phyloP scores from a whole-genome alignment of 352 stramenopile genomes.

The Pythium coloratum region DNA sequence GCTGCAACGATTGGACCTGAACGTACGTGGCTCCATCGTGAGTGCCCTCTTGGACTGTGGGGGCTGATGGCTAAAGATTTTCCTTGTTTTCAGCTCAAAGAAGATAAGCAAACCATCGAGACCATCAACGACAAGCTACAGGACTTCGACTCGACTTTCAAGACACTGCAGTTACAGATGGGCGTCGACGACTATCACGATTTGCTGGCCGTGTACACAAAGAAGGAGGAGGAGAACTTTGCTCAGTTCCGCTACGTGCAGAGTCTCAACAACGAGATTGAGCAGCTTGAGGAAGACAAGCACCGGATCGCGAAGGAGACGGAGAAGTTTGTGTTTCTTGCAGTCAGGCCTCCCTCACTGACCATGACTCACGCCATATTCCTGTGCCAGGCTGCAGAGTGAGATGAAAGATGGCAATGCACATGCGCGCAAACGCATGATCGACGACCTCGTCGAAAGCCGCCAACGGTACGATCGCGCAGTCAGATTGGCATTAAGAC shows the following conservation, averaged over 20 bases:
- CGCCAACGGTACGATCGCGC: conserved; percentile 52
- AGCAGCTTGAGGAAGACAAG: conserved; percentile 85
- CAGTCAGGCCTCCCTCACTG: background rate
- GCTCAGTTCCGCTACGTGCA: conserved; percentile 80
- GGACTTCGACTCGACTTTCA: conserved; percentile 73
- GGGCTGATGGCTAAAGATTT: background rate
- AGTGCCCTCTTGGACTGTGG: background rate
- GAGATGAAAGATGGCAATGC: conserved; percentile 70
- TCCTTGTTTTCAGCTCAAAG: conserved; percentile 40
- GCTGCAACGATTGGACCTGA: conserved; percentile 58
- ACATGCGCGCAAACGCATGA: conserved; percentile 66
- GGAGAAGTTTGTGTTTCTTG: conserved; percentile 40
- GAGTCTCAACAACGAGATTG: conserved; percentile 75
- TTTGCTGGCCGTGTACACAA: conserved; percentile 57
- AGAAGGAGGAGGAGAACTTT: conserved; percentile 81
- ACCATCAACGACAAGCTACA: conserved; percentile 72
- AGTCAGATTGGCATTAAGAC: background rate
- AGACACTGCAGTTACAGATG: conserved; percentile 60
- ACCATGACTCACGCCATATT: background rate
- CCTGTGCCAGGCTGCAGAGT: conserved; percentile 39
- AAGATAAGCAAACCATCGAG: conserved; percentile 70
- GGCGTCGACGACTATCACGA: conserved; percentile 64
- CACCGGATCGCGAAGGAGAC: conserved; percentile 51
- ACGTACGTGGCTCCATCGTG: conserved; percentile 25
- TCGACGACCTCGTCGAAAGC: conserved; percentile 70